These are phyloP conservation scores for Trametopsis cervina DNA, from an alignment of 768 basidiomycete genomes.

Conservation along the genomic window DNA sequence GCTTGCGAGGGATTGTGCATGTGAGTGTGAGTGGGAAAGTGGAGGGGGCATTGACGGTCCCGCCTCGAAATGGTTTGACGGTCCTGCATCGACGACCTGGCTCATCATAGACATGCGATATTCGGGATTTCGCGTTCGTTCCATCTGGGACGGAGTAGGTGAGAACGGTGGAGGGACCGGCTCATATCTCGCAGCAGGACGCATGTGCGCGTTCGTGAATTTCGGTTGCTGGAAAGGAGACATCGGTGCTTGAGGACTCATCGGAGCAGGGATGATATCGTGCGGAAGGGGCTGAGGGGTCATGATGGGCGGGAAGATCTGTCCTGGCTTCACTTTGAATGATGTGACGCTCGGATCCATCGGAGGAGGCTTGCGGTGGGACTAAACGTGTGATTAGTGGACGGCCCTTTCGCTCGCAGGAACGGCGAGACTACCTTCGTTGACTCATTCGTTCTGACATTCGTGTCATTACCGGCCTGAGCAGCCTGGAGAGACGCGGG, in stretches of 20 bases:
- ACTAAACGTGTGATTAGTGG: not conserved
- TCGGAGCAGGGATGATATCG: not conserved
- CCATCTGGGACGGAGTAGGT: constrained; percentile 6
- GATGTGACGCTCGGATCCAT: constrained; percentile 16
- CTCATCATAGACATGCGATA: not conserved
- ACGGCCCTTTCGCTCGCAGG: not conserved
- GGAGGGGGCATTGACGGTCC: not conserved
- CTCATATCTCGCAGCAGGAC: not conserved
- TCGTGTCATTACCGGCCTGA: not conserved
- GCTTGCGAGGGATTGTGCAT: not conserved
- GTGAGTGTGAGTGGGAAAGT: not conserved
- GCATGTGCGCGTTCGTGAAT: constrained; percentile 5
- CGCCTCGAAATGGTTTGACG: not conserved
- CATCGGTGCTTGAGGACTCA: constrained; percentile 6
- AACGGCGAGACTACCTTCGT: not conserved
- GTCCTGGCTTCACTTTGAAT: constrained; percentile 25
- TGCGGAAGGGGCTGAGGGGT: constrained; percentile 8
- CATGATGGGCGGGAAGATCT: constrained; percentile 22
- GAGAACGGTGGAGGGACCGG: constrained; percentile 5
- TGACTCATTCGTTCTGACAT: not conserved
- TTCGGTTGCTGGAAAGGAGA: not conserved
- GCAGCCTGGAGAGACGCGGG: constrained; percentile 1
- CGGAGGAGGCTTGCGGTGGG: not conserved
- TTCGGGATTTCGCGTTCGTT: not conserved
- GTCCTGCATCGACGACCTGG: not conserved